Percentiles rank a stretch among this genome's conserved stretches.
phyloP scores from a whole-genome alignment of 495 filamentous ascomycete genomes.

The Penicillium ochrochloron region DNA sequence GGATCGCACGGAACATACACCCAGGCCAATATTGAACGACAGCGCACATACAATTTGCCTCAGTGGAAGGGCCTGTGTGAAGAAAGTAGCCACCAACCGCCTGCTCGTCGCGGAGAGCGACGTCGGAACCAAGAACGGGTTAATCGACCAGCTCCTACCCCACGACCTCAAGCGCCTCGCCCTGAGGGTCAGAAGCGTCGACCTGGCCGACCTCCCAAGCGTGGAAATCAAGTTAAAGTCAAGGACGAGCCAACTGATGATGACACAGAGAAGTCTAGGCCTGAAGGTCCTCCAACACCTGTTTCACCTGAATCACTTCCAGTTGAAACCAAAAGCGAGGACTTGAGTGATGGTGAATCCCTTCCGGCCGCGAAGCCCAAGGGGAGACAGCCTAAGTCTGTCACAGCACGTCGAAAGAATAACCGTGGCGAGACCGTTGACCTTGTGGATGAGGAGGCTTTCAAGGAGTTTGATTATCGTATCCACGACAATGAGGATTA shows the following conservation, averaged over 20 bases:
- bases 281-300: constrained; percentile 56
- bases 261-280: constrained; percentile 45
- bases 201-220: constrained; percentile 52
- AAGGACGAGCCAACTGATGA: constrained; percentile 54
- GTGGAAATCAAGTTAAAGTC: constrained; percentile 45
- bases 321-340: constrained; percentile 52
- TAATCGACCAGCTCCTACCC: constrained; percentile 43
- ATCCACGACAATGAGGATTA: constrained; percentile 82
- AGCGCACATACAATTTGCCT: constrained; percentile 92
- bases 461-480: constrained; percentile 86
- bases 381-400: constrained; percentile 61
- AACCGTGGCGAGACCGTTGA: constrained; percentile 72
- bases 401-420: constrained; percentile 75
- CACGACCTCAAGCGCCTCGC: constrained; percentile 37
- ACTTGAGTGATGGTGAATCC: constrained; percentile 56
- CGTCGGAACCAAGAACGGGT: constrained; percentile 73
- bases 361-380: constrained; percentile 50
- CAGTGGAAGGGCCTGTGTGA: constrained; percentile 93
- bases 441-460: constrained; percentile 80
- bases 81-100: constrained; percentile 92
- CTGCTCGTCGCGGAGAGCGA: constrained; percentile 89
- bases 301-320: constrained; percentile 56
- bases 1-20: constrained; percentile 92
- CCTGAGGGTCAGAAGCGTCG: constrained; percentile 50
- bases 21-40: constrained; percentile 93